Percentiles rank a stretch among this genome's conserved stretches.
Conservation (phyloP, 164 flowering plant species). For the grape (Vitis vinifera) region ASM3070453v1 NC_081807.1:4575501-4576000, state of each 20-base stretch:
- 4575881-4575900: background rate
- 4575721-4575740: conserved; percentile 94
- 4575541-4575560: conserved; percentile 62
- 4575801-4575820: conserved; percentile 51
- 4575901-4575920: background rate
- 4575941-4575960: too few relatives aligned
- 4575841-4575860: too few relatives aligned
- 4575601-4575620: conserved; percentile 86
- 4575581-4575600: conserved; percentile 69
- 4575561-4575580: conserved; percentile 87
- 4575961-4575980: too few relatives aligned
- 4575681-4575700: background rate
- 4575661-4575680: too few relatives aligned
- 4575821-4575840: background rate
- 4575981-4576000: too few relatives aligned
- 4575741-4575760: conserved; percentile 85
- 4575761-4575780: conserved; percentile 88
- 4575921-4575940: background rate
- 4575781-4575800: conserved; percentile 89
- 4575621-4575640: conserved; percentile 80
- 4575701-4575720: conserved; percentile 6
- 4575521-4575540: conserved; percentile 30
- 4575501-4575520: conserved; percentile 24
- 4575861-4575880: background rate
- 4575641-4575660: background rate